Evolutionary conservation across 2,329 filamentous ascomycete genomes (phyloP).

Genomic region (Pseudocercospora eumusae): DNA sequence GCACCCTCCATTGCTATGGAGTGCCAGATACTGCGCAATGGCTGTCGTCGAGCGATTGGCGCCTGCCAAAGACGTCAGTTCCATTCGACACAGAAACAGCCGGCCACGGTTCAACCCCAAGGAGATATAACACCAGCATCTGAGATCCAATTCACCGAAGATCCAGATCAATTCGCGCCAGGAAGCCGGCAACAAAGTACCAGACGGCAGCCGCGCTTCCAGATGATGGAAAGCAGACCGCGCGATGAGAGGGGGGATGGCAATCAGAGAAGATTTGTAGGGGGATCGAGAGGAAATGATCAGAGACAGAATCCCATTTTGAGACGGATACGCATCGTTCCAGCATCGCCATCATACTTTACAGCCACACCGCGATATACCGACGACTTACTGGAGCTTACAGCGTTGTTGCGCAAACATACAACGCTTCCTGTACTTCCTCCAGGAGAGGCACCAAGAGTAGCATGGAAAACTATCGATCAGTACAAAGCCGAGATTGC

Average conservation of each 20-base stretch:
- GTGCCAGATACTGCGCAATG: constrained; percentile 32
- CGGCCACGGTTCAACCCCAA: constrained; percentile 34
- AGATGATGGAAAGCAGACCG: constrained; percentile 23
- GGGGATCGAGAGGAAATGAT: constrained; percentile 17
- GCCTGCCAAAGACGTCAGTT: constrained; percentile 30
- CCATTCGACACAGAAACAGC: constrained; percentile 29
- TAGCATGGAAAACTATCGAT: constrained; percentile 77
- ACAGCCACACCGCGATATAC: constrained; percentile 81
- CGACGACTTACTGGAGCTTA: constrained; percentile 75
- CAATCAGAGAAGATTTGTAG: constrained; percentile 7
- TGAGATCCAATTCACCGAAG: constrained; percentile 34
- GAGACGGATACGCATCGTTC: constrained; percentile 66
- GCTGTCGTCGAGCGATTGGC: constrained; percentile 37
- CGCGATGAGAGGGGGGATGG: constrained; percentile 3
- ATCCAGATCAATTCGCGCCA: constrained; percentile 32
- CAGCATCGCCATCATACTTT: constrained; percentile 91
- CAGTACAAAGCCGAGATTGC: constrained; percentile 73
- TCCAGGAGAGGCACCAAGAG: constrained; percentile 65
- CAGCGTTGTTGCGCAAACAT: constrained; percentile 71
- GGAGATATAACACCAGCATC: constrained; percentile 35
- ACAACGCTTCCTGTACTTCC: constrained; percentile 69
- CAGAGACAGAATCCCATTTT: constrained; percentile 31
- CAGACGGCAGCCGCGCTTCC: constrained; percentile 18
- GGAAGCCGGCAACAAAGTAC: background rate
- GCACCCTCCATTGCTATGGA: constrained; percentile 33